A percentile compares a stretch with the other conserved stretches of the same genome.
These are phyloP conservation scores for Schizopora paradoxa DNA, from an alignment of 1,284 basidiomycete genomes.

Conservation along the genomic window DNA sequence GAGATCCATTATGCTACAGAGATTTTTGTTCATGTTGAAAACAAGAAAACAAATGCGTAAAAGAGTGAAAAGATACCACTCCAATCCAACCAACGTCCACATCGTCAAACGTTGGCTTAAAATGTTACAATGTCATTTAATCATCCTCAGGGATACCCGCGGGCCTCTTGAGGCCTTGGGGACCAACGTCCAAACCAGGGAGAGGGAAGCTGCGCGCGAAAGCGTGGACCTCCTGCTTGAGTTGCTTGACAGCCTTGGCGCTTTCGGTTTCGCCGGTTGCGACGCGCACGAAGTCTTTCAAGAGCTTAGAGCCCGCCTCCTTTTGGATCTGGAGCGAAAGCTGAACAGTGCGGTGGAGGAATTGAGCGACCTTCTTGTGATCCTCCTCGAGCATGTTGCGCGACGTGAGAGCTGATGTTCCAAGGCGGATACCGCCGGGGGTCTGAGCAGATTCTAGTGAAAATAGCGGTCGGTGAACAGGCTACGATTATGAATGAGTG, in stretches of 20 bases:
- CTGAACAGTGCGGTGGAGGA: constrained; percentile 91
- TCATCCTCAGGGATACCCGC: constrained; percentile 60
- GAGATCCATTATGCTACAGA: constrained; percentile 16
- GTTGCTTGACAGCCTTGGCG: constrained; percentile 62
- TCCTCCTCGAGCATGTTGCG: constrained; percentile 90
- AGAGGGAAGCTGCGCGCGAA: constrained; percentile 90
- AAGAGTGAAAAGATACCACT: not conserved
- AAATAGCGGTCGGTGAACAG: not conserved
- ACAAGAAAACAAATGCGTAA: not conserved
- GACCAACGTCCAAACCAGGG: constrained; percentile 85
- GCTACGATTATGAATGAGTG: constrained; percentile 2
- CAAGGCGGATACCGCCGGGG: constrained; percentile 96
- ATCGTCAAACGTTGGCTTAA: too few relatives aligned
- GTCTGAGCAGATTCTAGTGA: constrained; percentile 80
- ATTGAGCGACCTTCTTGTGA: constrained; percentile 82
- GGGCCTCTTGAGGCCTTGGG: constrained; percentile 54
- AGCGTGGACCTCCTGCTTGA: constrained; percentile 67
- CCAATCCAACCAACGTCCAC: not conserved
- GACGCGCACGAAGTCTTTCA: constrained; percentile 92
- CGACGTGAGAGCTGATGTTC: constrained; percentile 91
- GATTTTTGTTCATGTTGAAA: constrained; percentile 10
- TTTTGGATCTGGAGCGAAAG: constrained; percentile 85
- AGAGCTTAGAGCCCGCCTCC: constrained; percentile 90
- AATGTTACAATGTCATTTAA: constrained; percentile 13
- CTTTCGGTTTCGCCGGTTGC: constrained; percentile 71